Evolutionary conservation across 768 basidiomycete genomes (phyloP).

Genomic region (Naganishia friedmannii): DNA sequence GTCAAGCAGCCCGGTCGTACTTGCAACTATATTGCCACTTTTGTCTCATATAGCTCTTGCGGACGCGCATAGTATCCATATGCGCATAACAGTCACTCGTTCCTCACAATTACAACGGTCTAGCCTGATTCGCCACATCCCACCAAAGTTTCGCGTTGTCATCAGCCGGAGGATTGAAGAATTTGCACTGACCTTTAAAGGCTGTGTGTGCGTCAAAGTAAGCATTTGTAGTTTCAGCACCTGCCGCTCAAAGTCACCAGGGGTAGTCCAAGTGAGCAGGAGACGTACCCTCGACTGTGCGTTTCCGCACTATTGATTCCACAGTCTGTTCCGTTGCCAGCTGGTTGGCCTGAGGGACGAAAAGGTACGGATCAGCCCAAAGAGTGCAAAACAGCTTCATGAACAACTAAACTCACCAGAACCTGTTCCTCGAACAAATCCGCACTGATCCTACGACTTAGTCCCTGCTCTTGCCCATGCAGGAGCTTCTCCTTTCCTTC

Average conservation of each 20-base stretch:
- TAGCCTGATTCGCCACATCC: slow-evolving; percentile 43
- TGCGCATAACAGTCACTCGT: too few relatives aligned
- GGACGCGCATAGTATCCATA: too few relatives aligned
- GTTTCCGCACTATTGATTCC: slow-evolving; percentile 49
- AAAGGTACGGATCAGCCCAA: neutral
- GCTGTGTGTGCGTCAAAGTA: slow-evolving; percentile 32
- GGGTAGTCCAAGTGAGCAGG: neutral
- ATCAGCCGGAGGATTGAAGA: slow-evolving; percentile 38
- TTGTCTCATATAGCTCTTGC: too few relatives aligned
- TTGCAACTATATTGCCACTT: too few relatives aligned
- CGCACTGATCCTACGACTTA: slow-evolving; percentile 35
- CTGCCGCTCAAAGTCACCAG: neutral
- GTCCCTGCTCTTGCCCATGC: slow-evolving; percentile 32
- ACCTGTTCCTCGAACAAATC: slow-evolving; percentile 44
- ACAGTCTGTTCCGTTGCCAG: slow-evolving; percentile 45
- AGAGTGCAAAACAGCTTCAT: neutral
- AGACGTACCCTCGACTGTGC: slow-evolving; percentile 47
- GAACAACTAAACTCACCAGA: slow-evolving; percentile 35
- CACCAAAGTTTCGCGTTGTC: slow-evolving; percentile 43
- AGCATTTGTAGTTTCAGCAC: neutral
- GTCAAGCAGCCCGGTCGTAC: too few relatives aligned
- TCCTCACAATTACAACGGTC: neutral
- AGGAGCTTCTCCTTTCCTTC: slow-evolving; percentile 34
- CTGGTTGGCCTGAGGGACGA: slow-evolving; percentile 40
- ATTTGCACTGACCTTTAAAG: slow-evolving; percentile 49